Evolutionary conservation across 352 stramenopile genomes (phyloP), one percentile per base, ranked within the genome.

Genomic region (Stramenopiles sp.): DNA sequence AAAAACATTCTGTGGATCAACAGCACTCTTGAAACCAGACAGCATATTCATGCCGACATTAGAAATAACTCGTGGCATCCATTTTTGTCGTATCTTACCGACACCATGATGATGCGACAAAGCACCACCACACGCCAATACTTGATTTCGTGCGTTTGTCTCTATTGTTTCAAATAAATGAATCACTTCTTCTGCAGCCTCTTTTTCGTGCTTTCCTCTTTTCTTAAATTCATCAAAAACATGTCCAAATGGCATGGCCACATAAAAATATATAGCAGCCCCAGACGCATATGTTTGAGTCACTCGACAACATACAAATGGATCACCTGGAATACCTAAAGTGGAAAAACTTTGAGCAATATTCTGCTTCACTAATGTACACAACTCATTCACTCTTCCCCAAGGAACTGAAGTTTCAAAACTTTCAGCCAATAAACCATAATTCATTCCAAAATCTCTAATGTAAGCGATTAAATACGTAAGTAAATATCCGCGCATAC

Each of bases 91-190:
- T 38, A 80, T 52, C 54, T 93, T 90, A 29, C 77, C 77, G 22
- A 90, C 61, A 23, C 77, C 77, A 50, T 93, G 77, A 50, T 93
- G 77, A 45, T 93, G 77, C 39, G 68, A 86, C 2, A 91, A 53
- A 38, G 68, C 70, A 36, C 72, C 77, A 29, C 74, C 74, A 38
- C 75, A 69, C 17, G 58, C 45, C 2, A 91, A 46, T 36, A 93
- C 90, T 45, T 75, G 71, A 29, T 59, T 43, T 7, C 64, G 51
- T 4, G 66, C 64, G 24, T 52, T 56, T 10, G 49, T 41, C 21
- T 56, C 44, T 12, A 56, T 23, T 5, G 22, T 29, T 5, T 45
- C 38, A 52, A 85, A 89, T 1, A 32, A 10, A 15, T 15, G 10
- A 10, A 32, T 10, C 26, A 15, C 10, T 10, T 32, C 26, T 10